Base-by-base conservation (phyloP, 352 stramenopile genomes). In the Phytophthora quininea region DNA sequence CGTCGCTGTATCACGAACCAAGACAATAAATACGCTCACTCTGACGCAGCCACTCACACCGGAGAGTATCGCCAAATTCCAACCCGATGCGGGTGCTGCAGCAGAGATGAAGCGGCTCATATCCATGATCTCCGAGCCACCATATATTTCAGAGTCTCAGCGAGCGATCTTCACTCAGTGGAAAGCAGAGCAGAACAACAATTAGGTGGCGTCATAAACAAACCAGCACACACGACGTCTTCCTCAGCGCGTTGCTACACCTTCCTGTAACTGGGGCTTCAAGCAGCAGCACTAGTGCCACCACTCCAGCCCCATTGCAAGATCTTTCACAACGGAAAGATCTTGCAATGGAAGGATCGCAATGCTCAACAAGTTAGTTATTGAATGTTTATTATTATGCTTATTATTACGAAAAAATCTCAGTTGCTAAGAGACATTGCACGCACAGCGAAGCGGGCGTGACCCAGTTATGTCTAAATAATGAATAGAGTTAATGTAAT, bases 401-500 rank as follows among this genome's bases (percentile, higher is more conserved):
- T 64, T 5, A 35, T 55, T 0, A 15, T 37, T 29, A 64, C 47
- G 0, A 58, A 64, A 15, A 47, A 51, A 14, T 38, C 56, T 4
- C 32, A 40, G n/a, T 40, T 10, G 48, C 38, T 3, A 42, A 52
- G 35, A 40, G 35, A 40, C 35, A 40, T 40, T 40, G 35, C 35
- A 40, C 35, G 35, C 35, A 40, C 10, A 40, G 35, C 35, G 10
- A 40, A 6, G 6, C 35, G 35, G 35, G 35, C 35, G 35, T 40
- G 35, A 40, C 35, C 35, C 35, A 40, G 35, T 24, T 24, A 24
- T 24, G 19, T 24, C 19, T 24, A 24, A 24, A 24, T 24, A 24
- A 0, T 24, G 19, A 24, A 24, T 24, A 24, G 19, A 24, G 19
- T 24, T 24, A 0, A 24, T 24, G 19, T 24, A 24, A 24, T 0